Evolutionary conservation across 192 early-diverging fungal species (phyloP).

Genomic region (Obelidium mucronatum): DNA sequence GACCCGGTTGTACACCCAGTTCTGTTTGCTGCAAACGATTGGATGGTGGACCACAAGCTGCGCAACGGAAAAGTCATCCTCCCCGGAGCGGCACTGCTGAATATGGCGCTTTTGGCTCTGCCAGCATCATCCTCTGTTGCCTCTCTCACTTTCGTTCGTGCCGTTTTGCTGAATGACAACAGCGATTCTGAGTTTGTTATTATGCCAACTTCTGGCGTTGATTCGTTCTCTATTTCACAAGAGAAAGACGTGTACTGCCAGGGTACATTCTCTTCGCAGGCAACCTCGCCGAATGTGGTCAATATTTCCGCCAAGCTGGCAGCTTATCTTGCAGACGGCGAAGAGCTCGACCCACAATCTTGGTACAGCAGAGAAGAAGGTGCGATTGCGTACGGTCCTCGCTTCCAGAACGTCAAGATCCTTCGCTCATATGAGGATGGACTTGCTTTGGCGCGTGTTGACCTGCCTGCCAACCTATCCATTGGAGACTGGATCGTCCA

Average conservation of each 20-base stretch:
- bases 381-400: background rate
- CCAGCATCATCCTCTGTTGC: background rate
- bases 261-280: background rate
- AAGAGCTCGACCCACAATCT: background rate
- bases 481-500: constrained; percentile 3
- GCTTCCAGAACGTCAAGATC: background rate
- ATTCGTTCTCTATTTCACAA: background rate
- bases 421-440: background rate
- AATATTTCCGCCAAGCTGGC: background rate
- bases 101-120: background rate
- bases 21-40: background rate
- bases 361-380: background rate
- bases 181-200: background rate
- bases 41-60: background rate
- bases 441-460: background rate
- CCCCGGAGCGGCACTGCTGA: background rate
- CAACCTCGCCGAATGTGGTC: background rate
- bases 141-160: background rate
- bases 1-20: background rate
- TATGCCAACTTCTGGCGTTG: background rate
- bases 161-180: background rate
- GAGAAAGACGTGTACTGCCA: background rate
- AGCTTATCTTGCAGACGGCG: background rate
- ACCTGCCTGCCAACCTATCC: background rate
- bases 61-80: background rate